Base-by-base conservation (phyloP, 106 monocot genomes). In the Platanthera zijinensis region DNA sequence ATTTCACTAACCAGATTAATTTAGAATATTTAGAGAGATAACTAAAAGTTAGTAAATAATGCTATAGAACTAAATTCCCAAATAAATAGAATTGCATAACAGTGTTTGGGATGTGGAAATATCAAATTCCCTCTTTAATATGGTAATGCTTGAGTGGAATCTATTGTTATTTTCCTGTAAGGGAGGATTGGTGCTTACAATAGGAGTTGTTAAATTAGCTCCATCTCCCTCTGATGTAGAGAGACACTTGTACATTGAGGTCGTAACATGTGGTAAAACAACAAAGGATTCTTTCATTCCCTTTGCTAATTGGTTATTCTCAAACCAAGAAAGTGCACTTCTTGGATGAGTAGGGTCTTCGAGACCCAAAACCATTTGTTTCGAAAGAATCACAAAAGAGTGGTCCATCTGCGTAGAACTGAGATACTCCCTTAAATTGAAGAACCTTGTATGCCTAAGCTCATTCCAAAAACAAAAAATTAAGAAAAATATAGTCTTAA, bases 51-150 rank as follows among this genome's bases (percentile, higher is more conserved):
- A 45, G 11, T 12, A 39, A 69, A 39, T 39, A 14, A 69, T 30
- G 12, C 19, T 39, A 69, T 12, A 70, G 15, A 17, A 66, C 30
- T 70, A n/a, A 70, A 70, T 47, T 2, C 45, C 14, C 13, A 15
- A 70, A 70, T 17, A 70, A 47, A 17, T 45, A 70, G 70, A 15
- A 52, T 70, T 70, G 13, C 17, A 48, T 78, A 94, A 94, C 92
- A 94, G 97, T 74, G 91, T 85, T 73, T 94, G 97, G 4, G 87
- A 72, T 22, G 89, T 87, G 14, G 88, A 91, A 51, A 99, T 92
- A 67, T 99, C 97, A 94, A 90, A 99, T 18, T 94, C 97, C 51
- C 81, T 84, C 53, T 87, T 88, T 80, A 99, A 81, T 9, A 92
- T 84, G 14, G 84, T 84, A 46, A 99, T 81, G 73, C 82, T 94